Conservation (phyloP, 345 rosid species). For the Syzygium aqueum region DNA sequence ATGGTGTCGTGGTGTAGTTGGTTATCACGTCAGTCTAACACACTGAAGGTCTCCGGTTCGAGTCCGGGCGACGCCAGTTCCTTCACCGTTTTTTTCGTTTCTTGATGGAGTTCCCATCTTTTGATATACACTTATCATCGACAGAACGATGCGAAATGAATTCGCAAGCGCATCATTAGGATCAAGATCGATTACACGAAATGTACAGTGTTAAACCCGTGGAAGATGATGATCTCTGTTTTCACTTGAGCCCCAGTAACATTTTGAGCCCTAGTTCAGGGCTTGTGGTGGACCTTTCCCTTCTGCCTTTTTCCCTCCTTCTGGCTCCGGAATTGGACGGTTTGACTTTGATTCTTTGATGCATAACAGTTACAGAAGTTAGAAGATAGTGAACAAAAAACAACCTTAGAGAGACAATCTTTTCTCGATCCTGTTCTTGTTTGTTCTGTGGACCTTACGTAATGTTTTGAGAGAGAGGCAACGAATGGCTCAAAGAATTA, state of each 20-base stretch:
- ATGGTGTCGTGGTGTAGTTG: slow-evolving; percentile 96
- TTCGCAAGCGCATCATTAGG: background rate
- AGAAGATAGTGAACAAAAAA: background rate
- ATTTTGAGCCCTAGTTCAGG: background rate
- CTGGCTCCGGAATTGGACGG: background rate
- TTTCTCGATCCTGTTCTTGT: background rate
- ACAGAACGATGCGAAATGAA: background rate
- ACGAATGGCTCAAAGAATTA: background rate
- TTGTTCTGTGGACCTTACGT: background rate
- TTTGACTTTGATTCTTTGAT: background rate
- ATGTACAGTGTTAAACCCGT: background rate
- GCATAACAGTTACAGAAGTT: background rate
- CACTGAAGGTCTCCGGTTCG: slow-evolving; percentile 97
- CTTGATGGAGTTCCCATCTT: background rate
- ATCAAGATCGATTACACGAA: background rate
- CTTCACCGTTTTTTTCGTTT: background rate
- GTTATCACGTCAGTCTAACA: slow-evolving; percentile 98
- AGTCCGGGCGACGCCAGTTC: slow-evolving; percentile 79
- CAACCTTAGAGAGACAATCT: background rate
- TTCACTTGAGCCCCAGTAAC: background rate
- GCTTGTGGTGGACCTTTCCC: background rate
- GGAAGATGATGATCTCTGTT: background rate
- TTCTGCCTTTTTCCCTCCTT: background rate
- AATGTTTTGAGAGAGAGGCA: background rate
- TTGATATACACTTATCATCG: background rate